Evolutionary conservation across 192 early-diverging fungal genomes (phyloP), one percentile per base, ranked within the genome.

Genomic region (Backusella mclennaniae): DNA sequence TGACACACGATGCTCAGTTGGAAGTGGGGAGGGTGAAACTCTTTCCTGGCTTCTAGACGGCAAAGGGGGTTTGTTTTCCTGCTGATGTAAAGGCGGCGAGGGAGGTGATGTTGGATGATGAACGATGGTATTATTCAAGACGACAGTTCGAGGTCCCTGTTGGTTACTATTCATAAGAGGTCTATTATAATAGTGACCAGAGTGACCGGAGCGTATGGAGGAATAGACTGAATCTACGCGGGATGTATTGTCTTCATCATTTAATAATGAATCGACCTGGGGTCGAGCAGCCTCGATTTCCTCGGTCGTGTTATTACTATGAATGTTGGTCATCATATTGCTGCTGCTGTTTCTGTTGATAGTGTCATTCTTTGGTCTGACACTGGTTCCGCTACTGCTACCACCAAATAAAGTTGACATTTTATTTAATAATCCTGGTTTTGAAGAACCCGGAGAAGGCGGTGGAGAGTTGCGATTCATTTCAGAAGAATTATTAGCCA

Each of bases 181-280:
- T 29, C 56, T 63, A 12, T 63, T 63, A 63, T 63, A 8, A 63
- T 41, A 23, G 44, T 46, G 41, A 19, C 67, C 23, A 33, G 78
- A 68, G n/a, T 49, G 42, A 52, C 74, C 33, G 33, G 78, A 53
- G 63, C 69, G 41, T 44, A 79, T 6, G 71, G 78, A 44, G 17
- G 78, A 75, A 59, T 56, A 79, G 38, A 79, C 63, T 2, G 78
- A 79, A 36, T 79, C 78, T 35, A 79, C 73, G 4, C 78, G 39
- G 5, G 78, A 79, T 8, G 35, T 73, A 7, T 44, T 73, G 3
- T 67, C 36, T 42, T 69, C 72, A 38, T 75, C 78, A 21, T 26
- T 33, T 31, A 71, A 46, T 41, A 71, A 31, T 6, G 70, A 71
- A 33, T 71, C 70, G 26, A 35, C 70, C 26, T 49, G 36, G 4